A percentile compares a stretch with the other conserved stretches of the same genome.
Conservation (phyloP, 2,329 filamentous ascomycete genomes). For the Curvularia sp. region DNA sequence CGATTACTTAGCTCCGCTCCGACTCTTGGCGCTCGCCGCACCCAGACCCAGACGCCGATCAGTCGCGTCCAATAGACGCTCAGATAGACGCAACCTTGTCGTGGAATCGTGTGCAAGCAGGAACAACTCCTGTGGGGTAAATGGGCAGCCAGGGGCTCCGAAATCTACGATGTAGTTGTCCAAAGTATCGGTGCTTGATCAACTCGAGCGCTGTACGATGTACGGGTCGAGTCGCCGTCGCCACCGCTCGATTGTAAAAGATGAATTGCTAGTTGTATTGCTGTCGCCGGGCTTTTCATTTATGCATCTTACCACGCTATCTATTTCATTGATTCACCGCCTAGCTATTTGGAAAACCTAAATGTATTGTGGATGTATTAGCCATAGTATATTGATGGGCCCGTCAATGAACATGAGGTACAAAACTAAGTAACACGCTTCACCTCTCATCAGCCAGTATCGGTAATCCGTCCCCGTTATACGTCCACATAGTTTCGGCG, state of each 20-base stretch:
- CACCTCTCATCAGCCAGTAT: too few relatives aligned
- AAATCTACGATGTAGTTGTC: not conserved
- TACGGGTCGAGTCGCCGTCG: not conserved
- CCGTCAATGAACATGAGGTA: too few relatives aligned
- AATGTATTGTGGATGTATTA: not conserved
- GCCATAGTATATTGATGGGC: too few relatives aligned
- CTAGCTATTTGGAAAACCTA: not conserved
- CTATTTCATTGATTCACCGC: not conserved
- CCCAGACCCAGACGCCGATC: slow-evolving; percentile 13
- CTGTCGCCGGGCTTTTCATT: not conserved
- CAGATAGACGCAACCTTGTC: too few relatives aligned
- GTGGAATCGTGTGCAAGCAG: too few relatives aligned
- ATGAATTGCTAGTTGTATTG: not conserved
- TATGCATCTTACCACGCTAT: not conserved
- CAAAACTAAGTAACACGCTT: too few relatives aligned
- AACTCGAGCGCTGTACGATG: not conserved
- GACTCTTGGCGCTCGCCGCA: slow-evolving; percentile 13
- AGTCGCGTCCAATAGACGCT: slow-evolving; percentile 1
- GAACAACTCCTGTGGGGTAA: too few relatives aligned
- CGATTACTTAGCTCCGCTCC: slow-evolving; percentile 17
- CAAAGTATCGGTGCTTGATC: not conserved
- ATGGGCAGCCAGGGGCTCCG: too few relatives aligned
- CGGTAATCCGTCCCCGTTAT: too few relatives aligned
- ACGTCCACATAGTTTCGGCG: too few relatives aligned
- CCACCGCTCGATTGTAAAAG: not conserved